Conservation (phyloP, 305 asterid species). For the Fraxinus sp. region DNA sequence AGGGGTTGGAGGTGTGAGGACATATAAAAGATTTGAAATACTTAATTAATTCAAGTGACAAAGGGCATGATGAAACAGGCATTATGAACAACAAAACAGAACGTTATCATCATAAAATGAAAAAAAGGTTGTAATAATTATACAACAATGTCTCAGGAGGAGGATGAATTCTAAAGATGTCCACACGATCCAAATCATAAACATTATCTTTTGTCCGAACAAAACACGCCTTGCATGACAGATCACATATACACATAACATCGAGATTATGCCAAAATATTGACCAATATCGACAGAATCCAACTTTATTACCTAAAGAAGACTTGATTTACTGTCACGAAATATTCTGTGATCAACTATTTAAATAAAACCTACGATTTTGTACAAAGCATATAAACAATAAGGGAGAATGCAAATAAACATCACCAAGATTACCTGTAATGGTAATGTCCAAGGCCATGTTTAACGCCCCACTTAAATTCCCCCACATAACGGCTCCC, state of each 20-base stretch:
- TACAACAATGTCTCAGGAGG: slow-evolving; percentile 4
- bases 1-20: not conserved
- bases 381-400: not conserved
- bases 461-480: slow-evolving; percentile 93
- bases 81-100: not conserved
- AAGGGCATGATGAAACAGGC: not conserved
- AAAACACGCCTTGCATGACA: slow-evolving; percentile 10
- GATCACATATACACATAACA: not conserved
- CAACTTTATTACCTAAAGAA: not conserved
- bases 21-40: not conserved
- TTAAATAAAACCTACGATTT: slow-evolving; percentile 12
- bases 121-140: not conserved
- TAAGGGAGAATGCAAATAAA: not conserved
- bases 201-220: not conserved
- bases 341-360: not conserved
- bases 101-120: not conserved
- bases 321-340: not conserved
- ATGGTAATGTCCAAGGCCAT: slow-evolving; percentile 92
- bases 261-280: not conserved
- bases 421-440: slow-evolving; percentile 54
- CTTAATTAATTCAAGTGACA: not conserved
- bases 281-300: not conserved
- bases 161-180: not conserved
- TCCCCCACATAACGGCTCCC: slow-evolving; percentile 87
- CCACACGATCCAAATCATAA: not conserved